These are phyloP conservation scores for Fusarium pseudograminearum DNA, from an alignment of 2,329 filamentous ascomycete genomes.

Conservation along the genomic window DNA sequence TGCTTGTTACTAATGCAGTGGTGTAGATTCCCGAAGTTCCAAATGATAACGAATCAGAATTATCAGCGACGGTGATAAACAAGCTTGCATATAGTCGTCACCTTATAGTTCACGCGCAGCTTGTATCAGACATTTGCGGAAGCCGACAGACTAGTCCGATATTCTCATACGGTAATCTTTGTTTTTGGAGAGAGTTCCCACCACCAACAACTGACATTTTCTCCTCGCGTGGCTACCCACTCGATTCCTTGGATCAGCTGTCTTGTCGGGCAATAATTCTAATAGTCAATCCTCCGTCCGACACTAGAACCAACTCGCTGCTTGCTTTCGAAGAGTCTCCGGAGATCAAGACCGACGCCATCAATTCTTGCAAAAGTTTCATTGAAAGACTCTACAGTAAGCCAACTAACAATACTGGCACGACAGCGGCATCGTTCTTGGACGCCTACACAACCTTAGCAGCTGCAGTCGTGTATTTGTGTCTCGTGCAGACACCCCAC, in stretches of 20 bases:
- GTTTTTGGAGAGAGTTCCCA: conserved; percentile 29
- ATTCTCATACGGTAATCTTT: conserved; percentile 21
- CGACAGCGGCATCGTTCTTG: conserved; percentile 10
- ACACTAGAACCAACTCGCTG: not conserved
- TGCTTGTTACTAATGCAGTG: fast-evolving
- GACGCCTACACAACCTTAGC: conserved; percentile 28
- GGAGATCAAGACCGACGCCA: conserved; percentile 2
- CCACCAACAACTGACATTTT: not conserved
- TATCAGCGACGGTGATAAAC: not conserved
- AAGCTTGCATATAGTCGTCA: conserved; percentile 17
- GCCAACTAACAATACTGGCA: not conserved
- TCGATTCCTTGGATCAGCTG: conserved; percentile 9
- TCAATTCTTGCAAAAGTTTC: conserved; percentile 14
- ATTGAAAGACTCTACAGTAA: conserved; percentile 17
- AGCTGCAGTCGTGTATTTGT: conserved; percentile 11
- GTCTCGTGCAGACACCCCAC: not conserved
- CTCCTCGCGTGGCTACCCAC: not conserved
- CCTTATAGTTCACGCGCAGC: conserved; percentile 12
- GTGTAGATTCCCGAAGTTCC: not conserved
- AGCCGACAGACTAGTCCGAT: fast-evolving
- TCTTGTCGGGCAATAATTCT: conserved; percentile 13
- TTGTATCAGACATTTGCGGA: conserved; percentile 10
- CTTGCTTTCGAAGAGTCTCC: not conserved
- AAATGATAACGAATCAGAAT: not conserved
- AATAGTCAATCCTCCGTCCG: not conserved